phyloP scores from a whole-genome alignment of 2,329 filamentous ascomycete genomes.

The Bimuria novae-zelandiae region DNA sequence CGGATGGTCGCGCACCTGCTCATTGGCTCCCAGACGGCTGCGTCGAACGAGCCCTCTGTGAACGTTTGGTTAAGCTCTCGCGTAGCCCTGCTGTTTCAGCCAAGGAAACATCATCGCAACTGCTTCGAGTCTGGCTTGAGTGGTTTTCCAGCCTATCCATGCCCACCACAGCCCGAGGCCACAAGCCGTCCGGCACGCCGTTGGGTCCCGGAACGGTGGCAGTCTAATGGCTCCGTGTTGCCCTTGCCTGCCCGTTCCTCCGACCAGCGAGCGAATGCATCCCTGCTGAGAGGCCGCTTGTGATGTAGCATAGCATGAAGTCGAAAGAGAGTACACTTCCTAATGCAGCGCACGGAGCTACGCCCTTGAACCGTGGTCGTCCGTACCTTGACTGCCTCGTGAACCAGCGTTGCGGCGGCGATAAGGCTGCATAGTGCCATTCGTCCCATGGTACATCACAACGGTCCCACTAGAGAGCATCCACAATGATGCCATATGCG shows the following conservation, averaged over 20 bases:
- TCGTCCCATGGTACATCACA: neutral
- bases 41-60: too few species aligned
- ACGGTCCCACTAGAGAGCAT: neutral
- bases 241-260: neutral
- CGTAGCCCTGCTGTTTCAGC: neutral
- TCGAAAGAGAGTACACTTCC: constrained; percentile 2
- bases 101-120: neutral
- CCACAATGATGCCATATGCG: neutral
- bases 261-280: neutral
- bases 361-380: neutral
- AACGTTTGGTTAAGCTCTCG: neutral
- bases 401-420: neutral
- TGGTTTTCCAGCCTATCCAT: neutral
- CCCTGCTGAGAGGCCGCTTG: neutral
- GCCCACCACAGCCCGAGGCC: too few species aligned
- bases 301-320: neutral
- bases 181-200: too few species aligned
- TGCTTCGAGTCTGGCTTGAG: neutral
- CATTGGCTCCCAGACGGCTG: too few species aligned
- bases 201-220: too few species aligned
- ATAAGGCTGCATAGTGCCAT: neutral
- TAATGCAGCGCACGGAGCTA: constrained; percentile 1
- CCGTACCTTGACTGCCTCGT: neutral
- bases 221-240: too few species aligned
- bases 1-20: too few species aligned